Base-by-base conservation (phyloP, 306 rosid species). In the Vigna trinervia region DNA sequence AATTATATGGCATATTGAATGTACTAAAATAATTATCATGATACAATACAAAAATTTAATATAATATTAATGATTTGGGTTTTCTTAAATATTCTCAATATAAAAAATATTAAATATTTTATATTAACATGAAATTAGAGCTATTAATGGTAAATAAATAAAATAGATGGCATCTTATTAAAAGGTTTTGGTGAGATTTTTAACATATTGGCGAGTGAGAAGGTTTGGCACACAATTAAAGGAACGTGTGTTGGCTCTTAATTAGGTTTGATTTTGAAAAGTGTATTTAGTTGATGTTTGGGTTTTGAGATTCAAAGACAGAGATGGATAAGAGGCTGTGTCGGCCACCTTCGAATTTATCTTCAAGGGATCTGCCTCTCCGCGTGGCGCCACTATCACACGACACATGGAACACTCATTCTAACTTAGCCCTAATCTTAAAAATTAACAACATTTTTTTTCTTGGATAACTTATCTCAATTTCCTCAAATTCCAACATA, bases 281-380 rank as follows among this genome's bases (percentile, higher is more conserved):
- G 45, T 30, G 51, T 39, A 7, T 81, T 81, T 60, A 53, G 64
- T 68, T 68, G 63, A 67, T 69, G 61, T 46, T 73, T 51, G 72
- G 63, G 63, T 43, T 67, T 75, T 58, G 52, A 70, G 11, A 39
- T 67, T 78, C 70, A 73, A 78, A 69, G 77, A 80, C 30, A 54
- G 63, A 78, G 85, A 77, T 47, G 62, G 43, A 20, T 46, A 10
- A 76, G 87, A 88, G 73, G 84, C 86, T 75, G 61, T 88, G 96
- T 94, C 97, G 96, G 97, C 96, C 94, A 90, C 62, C 69, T 81
- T 79, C 75, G 80, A 78, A 72, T 75, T 91, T 84, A 76, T 82
- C 75, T 81, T 73, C 41, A 87, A 81, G 84, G 71, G 75, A 84
- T 13, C 14, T 45, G 50, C 14, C 80, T 77, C 80, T 77, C 80